Evolutionary conservation across 2,329 filamentous ascomycete genomes (phyloP).

Genomic region (Metarhizium brunneum): DNA sequence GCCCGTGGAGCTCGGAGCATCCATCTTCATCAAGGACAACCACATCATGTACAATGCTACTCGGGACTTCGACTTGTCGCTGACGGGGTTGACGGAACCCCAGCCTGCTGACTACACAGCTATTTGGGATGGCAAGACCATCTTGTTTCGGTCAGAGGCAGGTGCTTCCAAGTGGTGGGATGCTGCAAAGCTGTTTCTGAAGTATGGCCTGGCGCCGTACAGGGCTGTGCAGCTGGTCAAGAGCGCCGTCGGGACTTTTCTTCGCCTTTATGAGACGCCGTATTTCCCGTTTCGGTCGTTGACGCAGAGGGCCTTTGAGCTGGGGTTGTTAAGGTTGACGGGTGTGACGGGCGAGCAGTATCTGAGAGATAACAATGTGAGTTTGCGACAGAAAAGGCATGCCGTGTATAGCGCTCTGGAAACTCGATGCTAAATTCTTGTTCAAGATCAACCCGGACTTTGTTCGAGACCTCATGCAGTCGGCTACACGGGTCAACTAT

Average conservation of each 20-base stretch:
- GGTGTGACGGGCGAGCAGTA: conserved; percentile 65
- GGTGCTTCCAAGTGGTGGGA: conserved; percentile 68
- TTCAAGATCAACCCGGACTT: conserved; percentile 54
- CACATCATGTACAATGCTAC: conserved; percentile 70
- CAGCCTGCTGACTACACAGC: conserved; percentile 52
- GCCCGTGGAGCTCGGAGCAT: conserved; percentile 80
- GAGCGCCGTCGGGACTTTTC: conserved; percentile 59
- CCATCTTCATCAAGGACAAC: conserved; percentile 84
- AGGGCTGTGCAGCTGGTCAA: conserved; percentile 65
- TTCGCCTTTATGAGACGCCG: conserved; percentile 71
- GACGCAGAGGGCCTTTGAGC: conserved; percentile 54
- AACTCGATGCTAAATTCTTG: neutral
- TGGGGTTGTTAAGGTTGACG: conserved; percentile 59
- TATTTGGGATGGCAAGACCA: conserved; percentile 73
- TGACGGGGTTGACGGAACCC: conserved; percentile 33
- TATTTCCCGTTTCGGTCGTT: conserved; percentile 78
- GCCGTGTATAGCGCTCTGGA: neutral
- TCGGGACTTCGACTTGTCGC: conserved; percentile 58
- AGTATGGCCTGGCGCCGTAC: conserved; percentile 73
- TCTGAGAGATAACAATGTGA: conserved; percentile 50
- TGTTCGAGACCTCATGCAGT: conserved; percentile 75
- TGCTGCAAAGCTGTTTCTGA: conserved; percentile 69
- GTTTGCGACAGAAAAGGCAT: neutral
- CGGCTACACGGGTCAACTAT: conserved; percentile 89
- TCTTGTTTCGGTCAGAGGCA: conserved; percentile 58